phyloP scores from a whole-genome alignment of 2,329 filamentous ascomycete genomes.

The Tolypocladium sp. region DNA sequence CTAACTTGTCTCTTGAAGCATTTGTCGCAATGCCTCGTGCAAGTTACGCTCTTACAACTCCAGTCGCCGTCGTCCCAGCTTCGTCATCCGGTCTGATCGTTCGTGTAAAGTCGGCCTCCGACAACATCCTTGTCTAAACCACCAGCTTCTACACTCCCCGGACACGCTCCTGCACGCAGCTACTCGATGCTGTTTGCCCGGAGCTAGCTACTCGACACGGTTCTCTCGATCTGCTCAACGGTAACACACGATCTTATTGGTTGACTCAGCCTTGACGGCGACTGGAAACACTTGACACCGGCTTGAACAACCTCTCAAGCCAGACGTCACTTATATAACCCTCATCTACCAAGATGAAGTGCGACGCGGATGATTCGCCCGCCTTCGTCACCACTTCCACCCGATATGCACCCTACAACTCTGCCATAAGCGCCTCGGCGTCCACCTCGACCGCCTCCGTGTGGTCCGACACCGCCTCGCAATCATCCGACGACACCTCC shows the following conservation, averaged over 20 bases:
- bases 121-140: constrained; percentile 32
- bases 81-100: constrained; percentile 51
- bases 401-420: constrained; percentile 54
- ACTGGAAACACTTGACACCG: constrained; percentile 34
- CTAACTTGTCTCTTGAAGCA: constrained; percentile 18
- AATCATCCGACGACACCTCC: constrained; percentile 61
- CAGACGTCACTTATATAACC: constrained; percentile 14
- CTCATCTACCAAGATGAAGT: constrained; percentile 46
- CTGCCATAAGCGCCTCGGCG: constrained; percentile 63
- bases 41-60: constrained; percentile 35
- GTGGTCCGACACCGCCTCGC: constrained; percentile 65
- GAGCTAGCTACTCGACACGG: constrained; percentile 28
- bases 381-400: constrained; percentile 35
- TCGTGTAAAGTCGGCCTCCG: constrained; percentile 39
- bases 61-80: constrained; percentile 57
- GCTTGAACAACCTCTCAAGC: constrained; percentile 22
- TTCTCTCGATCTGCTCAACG: constrained; percentile 21
- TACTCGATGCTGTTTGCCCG: constrained; percentile 25
- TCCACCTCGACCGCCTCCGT: constrained; percentile 70
- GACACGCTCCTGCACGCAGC: constrained; percentile 29
- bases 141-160: constrained; percentile 22
- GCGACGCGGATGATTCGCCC: constrained; percentile 42
- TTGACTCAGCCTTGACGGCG: constrained; percentile 43
- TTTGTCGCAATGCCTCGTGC: constrained; percentile 50
- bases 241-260: constrained; percentile 33